Base-by-base conservation (phyloP, 768 basidiomycete species). In the Kwoniella dendrophila region DNA sequence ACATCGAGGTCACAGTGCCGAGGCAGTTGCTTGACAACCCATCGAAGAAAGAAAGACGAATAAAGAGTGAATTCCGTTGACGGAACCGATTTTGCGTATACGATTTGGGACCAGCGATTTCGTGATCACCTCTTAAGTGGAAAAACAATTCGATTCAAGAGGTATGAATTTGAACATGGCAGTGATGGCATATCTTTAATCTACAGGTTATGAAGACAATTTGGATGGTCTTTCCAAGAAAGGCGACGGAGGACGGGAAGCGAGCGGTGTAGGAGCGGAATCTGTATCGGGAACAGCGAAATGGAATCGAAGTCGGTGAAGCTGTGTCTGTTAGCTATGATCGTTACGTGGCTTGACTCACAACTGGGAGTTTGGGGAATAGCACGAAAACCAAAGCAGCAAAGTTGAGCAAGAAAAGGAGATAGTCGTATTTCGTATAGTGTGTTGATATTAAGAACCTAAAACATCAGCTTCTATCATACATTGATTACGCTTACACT, bases 361-460 rank as follows among this genome's bases (percentile, higher is more conserved):
- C 93, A 81, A 89, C 87, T 41, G 96, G 96, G n/a, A 98, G 84
- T 80, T 98, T 98, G 29, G 96, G 94, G 66, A 96, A 87, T 63
- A 98, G 85, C 26, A 90, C 89, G 64, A 94, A 82, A 34, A 81
- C 67, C 14, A 88, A 82, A 2, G 92, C 88, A 2, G 88, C 82
- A 63, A 98, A 83, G 74, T 98, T 98, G 74, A 99, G 81, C 33
- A 89, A 86, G 77, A 99, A 99, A 54, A 95, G 71, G 85, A 90
- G 92, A 8, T 90, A 92, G 69, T 99, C 87, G 80, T 98, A 99
- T 71, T 91, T 87, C 18, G 94, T 97, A 83, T 97, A 99, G 78
- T 99, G 96, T 0, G 96, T 99, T 18, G 96, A 97, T 40, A 90
- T 87, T 27, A 99, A 84, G 82, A 99, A 99, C 32, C 95, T 97